Evolutionary conservation across 768 basidiomycete species (phyloP).

Genomic region (Boletus speciosus): DNA sequence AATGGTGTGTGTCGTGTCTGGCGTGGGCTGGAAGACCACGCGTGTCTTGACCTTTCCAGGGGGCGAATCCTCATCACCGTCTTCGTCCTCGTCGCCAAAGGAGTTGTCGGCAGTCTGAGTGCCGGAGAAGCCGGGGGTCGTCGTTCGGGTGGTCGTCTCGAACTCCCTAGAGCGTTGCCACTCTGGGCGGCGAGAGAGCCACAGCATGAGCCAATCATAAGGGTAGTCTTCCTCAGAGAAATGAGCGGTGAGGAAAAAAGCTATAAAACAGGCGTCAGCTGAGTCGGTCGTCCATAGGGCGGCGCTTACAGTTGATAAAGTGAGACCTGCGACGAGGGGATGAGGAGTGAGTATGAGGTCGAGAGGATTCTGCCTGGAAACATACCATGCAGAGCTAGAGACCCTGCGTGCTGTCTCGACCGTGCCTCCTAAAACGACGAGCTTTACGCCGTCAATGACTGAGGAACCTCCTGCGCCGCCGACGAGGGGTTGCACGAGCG

Average conservation of each 20-base stretch:
- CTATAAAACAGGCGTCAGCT: constrained; percentile 32
- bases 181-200: constrained; percentile 81
- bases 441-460: constrained; percentile 85
- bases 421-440: constrained; percentile 83
- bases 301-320: constrained; percentile 77
- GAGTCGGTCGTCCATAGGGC: constrained; percentile 1
- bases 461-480: constrained; percentile 71
- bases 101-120: constrained; percentile 49
- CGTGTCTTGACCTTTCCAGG: constrained; percentile 71
- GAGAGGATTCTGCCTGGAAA: neutral
- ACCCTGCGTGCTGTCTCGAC: constrained; percentile 83
- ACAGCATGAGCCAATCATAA: constrained; percentile 89
- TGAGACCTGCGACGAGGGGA: constrained; percentile 52
- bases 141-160: constrained; percentile 78
- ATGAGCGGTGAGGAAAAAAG: constrained; percentile 86
- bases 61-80: constrained; percentile 44
- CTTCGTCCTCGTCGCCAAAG: constrained; percentile 47
- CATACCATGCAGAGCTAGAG: constrained; percentile 78
- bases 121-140: constrained; percentile 54
- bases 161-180: constrained; percentile 90
- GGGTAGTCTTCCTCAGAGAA: constrained; percentile 90
- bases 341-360: constrained; percentile 9
- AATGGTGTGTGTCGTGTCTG: constrained; percentile 86
- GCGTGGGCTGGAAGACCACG: constrained; percentile 84
- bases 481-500: constrained; percentile 76